phyloP scores from a whole-genome alignment of 768 basidiomycete species.

The Collybiopsis confluens region DNA sequence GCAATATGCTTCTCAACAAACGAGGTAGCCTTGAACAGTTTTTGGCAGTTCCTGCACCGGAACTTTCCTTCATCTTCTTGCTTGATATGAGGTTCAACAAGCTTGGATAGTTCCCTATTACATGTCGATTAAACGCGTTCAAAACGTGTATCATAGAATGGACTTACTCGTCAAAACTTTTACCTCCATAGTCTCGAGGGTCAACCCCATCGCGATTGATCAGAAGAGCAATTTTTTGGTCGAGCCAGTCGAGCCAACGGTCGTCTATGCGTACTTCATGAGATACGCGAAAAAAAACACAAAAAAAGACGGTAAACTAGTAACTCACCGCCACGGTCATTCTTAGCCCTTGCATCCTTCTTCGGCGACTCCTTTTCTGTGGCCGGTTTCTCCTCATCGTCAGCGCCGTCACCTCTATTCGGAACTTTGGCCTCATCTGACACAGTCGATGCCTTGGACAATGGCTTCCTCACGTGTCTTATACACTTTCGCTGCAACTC shows the following conservation, averaged over 20 bases:
- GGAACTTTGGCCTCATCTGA: slow-evolving; percentile 33
- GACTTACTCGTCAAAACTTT: slow-evolving; percentile 83
- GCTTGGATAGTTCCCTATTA: slow-evolving; percentile 73
- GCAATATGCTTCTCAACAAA: slow-evolving; percentile 98
- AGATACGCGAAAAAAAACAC: slow-evolving; percentile 6
- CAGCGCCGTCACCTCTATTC: slow-evolving; percentile 40
- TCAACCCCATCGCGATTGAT: slow-evolving; percentile 79
- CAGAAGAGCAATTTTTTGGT: slow-evolving; percentile 78
- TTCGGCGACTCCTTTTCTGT: slow-evolving; percentile 26
- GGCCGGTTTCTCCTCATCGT: slow-evolving; percentile 38
- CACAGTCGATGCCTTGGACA: slow-evolving; percentile 52
- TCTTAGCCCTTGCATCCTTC: slow-evolving; percentile 34
- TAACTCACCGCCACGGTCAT: slow-evolving; percentile 60
- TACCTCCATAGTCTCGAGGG: slow-evolving; percentile 84
- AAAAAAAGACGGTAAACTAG: background rate
- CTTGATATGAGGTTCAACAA: slow-evolving; percentile 78
- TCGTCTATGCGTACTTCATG: slow-evolving; percentile 50
- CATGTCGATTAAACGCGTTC: slow-evolving; percentile 11
- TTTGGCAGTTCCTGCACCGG: slow-evolving; percentile 93
- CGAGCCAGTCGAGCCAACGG: slow-evolving; percentile 87
- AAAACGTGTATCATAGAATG: slow-evolving; percentile 13
- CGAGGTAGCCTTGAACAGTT: slow-evolving; percentile 94
- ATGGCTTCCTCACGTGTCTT: slow-evolving; percentile 80
- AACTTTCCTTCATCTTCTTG: slow-evolving; percentile 97
- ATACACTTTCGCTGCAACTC: slow-evolving; percentile 94